Evolutionary conservation across 306 rosid genomes (phyloP), one percentile per base, ranked within the genome.

Genomic region (Citrullus amarus): DNA sequence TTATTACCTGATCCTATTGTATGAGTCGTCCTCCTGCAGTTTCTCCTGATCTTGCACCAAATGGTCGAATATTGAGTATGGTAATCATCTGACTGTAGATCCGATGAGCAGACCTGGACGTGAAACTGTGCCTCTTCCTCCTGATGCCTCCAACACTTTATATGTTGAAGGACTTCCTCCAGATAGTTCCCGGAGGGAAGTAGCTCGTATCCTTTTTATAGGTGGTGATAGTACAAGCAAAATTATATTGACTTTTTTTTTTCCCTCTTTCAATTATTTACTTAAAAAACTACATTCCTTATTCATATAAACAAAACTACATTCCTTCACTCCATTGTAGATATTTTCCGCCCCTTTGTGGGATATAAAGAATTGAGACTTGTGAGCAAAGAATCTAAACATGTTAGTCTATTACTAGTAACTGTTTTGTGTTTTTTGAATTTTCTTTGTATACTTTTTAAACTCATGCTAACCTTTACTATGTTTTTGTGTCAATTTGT

Each of bases 341-440:
- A 91, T 86, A 91, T 93, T 79, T 93, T 93, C 77, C 97, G 97
- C 41, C 98, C 98, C 65, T 93, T 93, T 89, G 96, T 91, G 79
- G 98, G 98, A 66, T 93, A 93, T 75, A 90, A 92, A 86, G 97
- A 90, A 87, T 92, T 91, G 80, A 91, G 98, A 83, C 96, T 91
- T 54, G 97, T 93, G 59, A 89, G 83, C 84, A 93, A 93, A 83
- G 98, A 89, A 80, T 89, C 98, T 68, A 89, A 90, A 83, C 92
- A 83, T 79, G 98, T 93, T 88, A 51, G 57, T 50, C 74, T 44
- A 8, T 60, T 79, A 39, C 38, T 77, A 34, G 53, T 78, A 46
- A 18, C 61, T 13, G 56, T 15, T 17, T 30, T 30, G 28, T 48
- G 53, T 72, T 56, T 70, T 69, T 69, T 14, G 0, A 10, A 18